These are phyloP conservation scores for Telopea speciosissima DNA, from an alignment of 177 flowering plant species.

Conservation along the genomic window DNA sequence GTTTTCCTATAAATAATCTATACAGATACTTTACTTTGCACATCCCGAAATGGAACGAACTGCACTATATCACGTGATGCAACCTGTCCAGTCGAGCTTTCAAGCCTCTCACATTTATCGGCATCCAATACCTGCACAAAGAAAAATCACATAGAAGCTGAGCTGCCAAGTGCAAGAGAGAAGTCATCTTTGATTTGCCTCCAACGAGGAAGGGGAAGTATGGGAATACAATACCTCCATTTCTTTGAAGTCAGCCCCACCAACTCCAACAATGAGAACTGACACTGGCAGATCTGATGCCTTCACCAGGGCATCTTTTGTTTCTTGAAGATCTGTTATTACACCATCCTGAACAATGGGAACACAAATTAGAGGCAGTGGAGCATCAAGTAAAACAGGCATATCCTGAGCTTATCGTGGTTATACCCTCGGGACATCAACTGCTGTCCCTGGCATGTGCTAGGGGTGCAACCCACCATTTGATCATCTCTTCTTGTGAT, in stretches of 20 bases:
- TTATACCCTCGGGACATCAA: background rate
- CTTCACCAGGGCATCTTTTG: constrained; percentile 82
- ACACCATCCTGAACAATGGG: constrained; percentile 76
- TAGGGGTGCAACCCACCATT: background rate
- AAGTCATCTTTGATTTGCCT: background rate
- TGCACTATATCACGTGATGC: constrained; percentile 91
- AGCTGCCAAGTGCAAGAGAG: background rate
- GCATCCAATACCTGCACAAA: constrained; percentile 61
- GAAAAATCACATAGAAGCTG: background rate
- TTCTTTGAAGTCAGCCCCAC: constrained; percentile 96
- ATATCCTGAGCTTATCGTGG: background rate
- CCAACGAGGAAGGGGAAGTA: background rate
- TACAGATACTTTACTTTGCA: constrained; percentile 41
- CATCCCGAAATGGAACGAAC: constrained; percentile 81
- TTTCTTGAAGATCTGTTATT: constrained; percentile 97
- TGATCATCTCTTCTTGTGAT: background rate
- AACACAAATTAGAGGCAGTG: background rate
- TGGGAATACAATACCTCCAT: constrained; percentile 65
- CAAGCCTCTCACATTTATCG: constrained; percentile 80
- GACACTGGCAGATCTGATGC: constrained; percentile 94
- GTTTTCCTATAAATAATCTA: background rate
- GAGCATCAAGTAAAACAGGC: background rate
- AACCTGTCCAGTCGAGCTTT: constrained; percentile 66
- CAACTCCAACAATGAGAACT: constrained; percentile 91
- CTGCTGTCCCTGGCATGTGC: background rate